Evolutionary conservation across 2,329 filamentous ascomycete species (phyloP), one percentile per base, ranked within the genome.

Genomic region (Aspergillus tanneri): DNA sequence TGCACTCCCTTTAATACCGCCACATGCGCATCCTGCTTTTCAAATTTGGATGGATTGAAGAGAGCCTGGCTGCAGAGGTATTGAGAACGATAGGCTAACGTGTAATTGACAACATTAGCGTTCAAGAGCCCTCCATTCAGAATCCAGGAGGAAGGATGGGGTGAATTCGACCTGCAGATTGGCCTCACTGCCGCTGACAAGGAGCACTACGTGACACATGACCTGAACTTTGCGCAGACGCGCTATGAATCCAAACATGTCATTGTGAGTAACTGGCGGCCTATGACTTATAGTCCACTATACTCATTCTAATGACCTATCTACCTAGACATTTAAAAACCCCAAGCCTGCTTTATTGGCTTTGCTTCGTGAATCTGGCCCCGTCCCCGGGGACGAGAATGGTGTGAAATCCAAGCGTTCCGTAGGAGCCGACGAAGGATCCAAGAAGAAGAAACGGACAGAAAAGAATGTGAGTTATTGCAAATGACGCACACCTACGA

Each of bases 161-260:
- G 93, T 64, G 93, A 97, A 74, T 99, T 99, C 69, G 93, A 97
- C 68, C 92, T 99, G 84, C 79, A 78, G 39, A 93, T 97, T 63
- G 83, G 88, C 53, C 80, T 95, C 59, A 87, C 85, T 65, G 88
- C 87, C 35, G 84, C 87, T 23, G 90, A 93, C 72, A 96, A 96
- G 77, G 92, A 96, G 64, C 82, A 90, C 64, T 78, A 81, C 11
- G 78, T 99, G 56, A 74, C 78, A 42, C 93, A 99, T 71, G 93
- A 99, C 66, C 80, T 99, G 52, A 96, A 97, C 78, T 99, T 99
- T 71, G 80, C 83, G 59, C 80, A 85, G 57, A 78, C 85, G 52
- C 81, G 81, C 54, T 99, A 99, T 71, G 91, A 96, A 67, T 83
- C 83, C 45, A 85, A 86, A 58, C 91, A 96, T 67, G 77, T 77